Conservation (phyloP, 768 basidiomycete genomes). For the Rhizopogon vesiculosus region DNA sequence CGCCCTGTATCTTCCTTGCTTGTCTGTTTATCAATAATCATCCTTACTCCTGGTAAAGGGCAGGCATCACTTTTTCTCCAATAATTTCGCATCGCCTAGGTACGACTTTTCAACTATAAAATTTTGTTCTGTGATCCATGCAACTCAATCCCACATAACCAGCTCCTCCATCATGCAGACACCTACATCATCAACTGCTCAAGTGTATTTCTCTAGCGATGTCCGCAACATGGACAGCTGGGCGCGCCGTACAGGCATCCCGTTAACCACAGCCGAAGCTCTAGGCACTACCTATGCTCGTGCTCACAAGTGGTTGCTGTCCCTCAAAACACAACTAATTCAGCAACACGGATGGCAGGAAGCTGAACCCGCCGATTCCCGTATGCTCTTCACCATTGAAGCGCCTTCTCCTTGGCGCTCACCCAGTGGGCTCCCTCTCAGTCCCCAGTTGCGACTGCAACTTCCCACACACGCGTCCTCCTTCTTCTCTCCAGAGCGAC, state of each 20-base stretch:
- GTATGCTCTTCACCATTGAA: slow-evolving; percentile 78
- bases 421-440: slow-evolving; percentile 67
- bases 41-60: slow-evolving; percentile 28
- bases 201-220: slow-evolving; percentile 76
- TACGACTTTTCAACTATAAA: slow-evolving; percentile 23
- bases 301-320: slow-evolving; percentile 71
- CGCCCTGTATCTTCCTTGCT: slow-evolving; percentile 6
- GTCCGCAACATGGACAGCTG: slow-evolving; percentile 81
- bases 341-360: slow-evolving; percentile 71
- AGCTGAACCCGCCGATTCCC: slow-evolving; percentile 49
- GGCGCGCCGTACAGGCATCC: slow-evolving; percentile 75
- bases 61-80: slow-evolving; percentile 13
- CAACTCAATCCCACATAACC: not conserved
- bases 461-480: slow-evolving; percentile 77
- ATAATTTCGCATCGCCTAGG: slow-evolving; percentile 9
- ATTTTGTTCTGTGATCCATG: slow-evolving; percentile 5
- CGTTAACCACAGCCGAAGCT: slow-evolving; percentile 78
- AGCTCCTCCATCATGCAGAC: slow-evolving; percentile 23
- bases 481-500: slow-evolving; percentile 81
- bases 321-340: slow-evolving; percentile 59
- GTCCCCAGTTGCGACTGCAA: slow-evolving; percentile 67
- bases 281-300: slow-evolving; percentile 77
- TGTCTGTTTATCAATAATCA: slow-evolving; percentile 7
- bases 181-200: slow-evolving; percentile 35
- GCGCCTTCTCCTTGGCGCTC: slow-evolving; percentile 77